These are phyloP conservation scores for Russula abietina DNA, from an alignment of 768 basidiomycete genomes.

Conservation along the genomic window DNA sequence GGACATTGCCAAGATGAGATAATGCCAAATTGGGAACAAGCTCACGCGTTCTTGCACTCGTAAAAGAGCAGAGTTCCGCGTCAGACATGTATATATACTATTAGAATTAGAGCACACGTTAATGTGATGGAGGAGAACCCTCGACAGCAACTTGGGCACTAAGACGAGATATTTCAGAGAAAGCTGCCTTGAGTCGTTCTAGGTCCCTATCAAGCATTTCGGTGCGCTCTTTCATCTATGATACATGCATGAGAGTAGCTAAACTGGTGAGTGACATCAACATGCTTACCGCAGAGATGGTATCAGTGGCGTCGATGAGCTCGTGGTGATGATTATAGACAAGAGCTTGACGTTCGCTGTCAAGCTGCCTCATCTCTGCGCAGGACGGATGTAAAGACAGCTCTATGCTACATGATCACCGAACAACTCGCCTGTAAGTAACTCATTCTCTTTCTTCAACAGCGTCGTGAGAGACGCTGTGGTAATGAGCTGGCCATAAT, in stretches of 20 bases:
- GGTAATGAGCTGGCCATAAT: conserved; percentile 82
- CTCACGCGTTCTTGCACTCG: not conserved
- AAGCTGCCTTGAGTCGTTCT: conserved; percentile 71
- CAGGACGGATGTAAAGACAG: not conserved
- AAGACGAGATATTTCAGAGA: conserved; percentile 81
- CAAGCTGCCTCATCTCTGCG: conserved; percentile 79
- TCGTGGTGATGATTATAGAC: conserved; percentile 97
- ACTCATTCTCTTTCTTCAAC: conserved; percentile 76
- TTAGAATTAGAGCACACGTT: not conserved
- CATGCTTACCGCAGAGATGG: conserved; percentile 68
- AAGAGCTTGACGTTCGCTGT: conserved; percentile 82
- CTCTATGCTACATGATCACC: not conserved
- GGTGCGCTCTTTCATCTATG: conserved; percentile 81
- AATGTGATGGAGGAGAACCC: conserved; percentile 3
- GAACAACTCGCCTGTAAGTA: conserved; percentile 52
- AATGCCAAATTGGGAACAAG: not conserved
- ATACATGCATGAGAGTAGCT: not conserved
- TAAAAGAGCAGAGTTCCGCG: not conserved
- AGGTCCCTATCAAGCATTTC: conserved; percentile 82
- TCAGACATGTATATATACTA: not conserved
- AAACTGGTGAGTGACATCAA: not conserved
- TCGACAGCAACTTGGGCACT: conserved; percentile 61
- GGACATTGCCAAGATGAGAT: not conserved
- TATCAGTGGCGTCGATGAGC: conserved; percentile 88
- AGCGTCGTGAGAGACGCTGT: conserved; percentile 68